Evolutionary conservation across 139 green algal genomes (phyloP), one percentile per base, ranked within the genome.

Genomic region (Coelastrella sp.): DNA sequence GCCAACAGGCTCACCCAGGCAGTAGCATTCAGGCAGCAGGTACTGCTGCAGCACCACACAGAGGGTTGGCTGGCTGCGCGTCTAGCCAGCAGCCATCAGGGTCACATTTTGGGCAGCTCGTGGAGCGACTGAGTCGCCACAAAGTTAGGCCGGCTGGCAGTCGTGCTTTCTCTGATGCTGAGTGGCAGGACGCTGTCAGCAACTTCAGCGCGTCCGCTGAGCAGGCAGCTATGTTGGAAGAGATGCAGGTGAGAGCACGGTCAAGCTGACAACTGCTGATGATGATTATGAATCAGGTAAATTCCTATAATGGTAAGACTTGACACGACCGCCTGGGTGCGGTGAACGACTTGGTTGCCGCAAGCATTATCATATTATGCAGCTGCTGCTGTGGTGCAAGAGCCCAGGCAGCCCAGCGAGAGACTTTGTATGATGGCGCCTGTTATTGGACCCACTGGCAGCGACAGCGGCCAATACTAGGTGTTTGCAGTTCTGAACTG

Each of bases 121-220:
- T 57, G 20, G 68, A 19, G 19, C 17, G 68, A 10, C 68, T 25
- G 68, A 76, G 68, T 76, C 68, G 19, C 8, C 17, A 19, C 7
- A 17, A 24, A 19, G 11, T 68, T 4, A 85, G 15, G 56, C 57
- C 57, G 1, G 20, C 57, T 25, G 19, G 15, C n/a, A 86, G 81
- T 59, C 17, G 5, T 8, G 11, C 81, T 10, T 75, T 75, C 59
- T 75, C 81, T 60, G 59, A 86, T 59, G 81, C 78, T 24, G 84
- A 88, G 7, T 88, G 84, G 84, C 65, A 78, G 63, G 82, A 87
- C 8, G 82, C 82, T 35, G 65, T 65, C 6, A 87, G 82, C 63
- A 19, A 66, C 20, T 88, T 88, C 68, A 80, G 84, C 19, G 19
- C 20, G 11, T 58, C 68, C 15, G 25, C 59, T 5, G 82, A 87